Base-by-base conservation (phyloP, 306 rosid species). In the Coriaria nepalensis region DNA sequence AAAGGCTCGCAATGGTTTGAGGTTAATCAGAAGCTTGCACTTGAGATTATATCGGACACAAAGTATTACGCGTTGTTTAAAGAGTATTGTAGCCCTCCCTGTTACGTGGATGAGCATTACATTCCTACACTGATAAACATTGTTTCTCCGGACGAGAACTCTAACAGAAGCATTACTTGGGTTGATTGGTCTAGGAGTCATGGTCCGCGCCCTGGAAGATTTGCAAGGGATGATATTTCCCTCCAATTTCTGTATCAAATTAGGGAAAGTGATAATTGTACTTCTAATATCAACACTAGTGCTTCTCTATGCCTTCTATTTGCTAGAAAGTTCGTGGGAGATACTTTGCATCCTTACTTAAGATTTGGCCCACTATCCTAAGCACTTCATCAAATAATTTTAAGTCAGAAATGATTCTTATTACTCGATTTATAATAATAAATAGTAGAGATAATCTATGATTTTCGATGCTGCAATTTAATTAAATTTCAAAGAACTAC, bases 1-100 rank as follows among this genome's bases (percentile, higher is more conserved):
- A 71, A 78, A 55, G 86, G 86, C 33, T 68, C 81, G 0, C 86
- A 74, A 15, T 78, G 86, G 78, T 62, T 78, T 8, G 81, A 74
- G 57, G 50, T 59, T 1, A 72, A 37, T 4, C 60, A 71, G 11
- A 59, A 57, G 58, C 11, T 65, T 12, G 81, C 76, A 4, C 6
- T 62, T 4, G 66, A 55, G 51, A 71, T 74, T 6, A 37, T 65
- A 5, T 57, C 81, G 10, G 81, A 78, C 37, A 59, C 32, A 11
- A 68, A 52, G 32, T 68, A 54, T 53, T 78, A 67, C 33, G 68
- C 68, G 14, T 8, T 73, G 7, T 78, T 78, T 45, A 33, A 46
- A 33, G 47, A 69, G 33, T 43, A 52, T 4, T 75, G 87, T 9
- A 12, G 42, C 5, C 79, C 73, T 29, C 80, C 87, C 8, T 79